Evolutionary conservation across 192 early-diverging fungal genomes (phyloP), one percentile per base, ranked within the genome.

Genomic region (Diversispora eburnea): DNA sequence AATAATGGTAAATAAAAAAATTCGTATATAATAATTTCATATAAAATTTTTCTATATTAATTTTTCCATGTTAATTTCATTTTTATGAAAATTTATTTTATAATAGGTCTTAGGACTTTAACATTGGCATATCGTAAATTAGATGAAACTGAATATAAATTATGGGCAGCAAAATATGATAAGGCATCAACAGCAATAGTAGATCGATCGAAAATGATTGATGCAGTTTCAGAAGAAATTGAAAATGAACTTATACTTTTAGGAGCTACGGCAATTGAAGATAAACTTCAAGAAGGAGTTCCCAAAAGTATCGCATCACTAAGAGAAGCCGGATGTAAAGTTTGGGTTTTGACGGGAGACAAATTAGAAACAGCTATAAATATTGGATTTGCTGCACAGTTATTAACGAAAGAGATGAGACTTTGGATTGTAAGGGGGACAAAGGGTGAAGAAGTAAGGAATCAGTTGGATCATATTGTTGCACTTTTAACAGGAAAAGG

Each of bases 281-380:
- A 99, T 78, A 91, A 93, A 75, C 84, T 99, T 22, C 97, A 99
- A 76, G 95, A 98, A 59, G 93, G 92, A 9, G 97, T 98, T 2
- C 97, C 97, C 0, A 91, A 97, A 20, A 88, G 89, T 57, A 98
- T 99, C 69, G 92, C 86, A 8, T 80, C 89, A 1, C 84, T 99
- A 22, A 82, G 90, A 1, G 83, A 88, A 45, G 94, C 95, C 0
- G 94, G 95, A 3, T 94, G 98, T 77, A 94, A 95, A 77, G 89
- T 99, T 59, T 99, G 97, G 97, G 96, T 99, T 2, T 80, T 99
- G 63, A 99, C 97, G 0, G 97, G 97, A 46, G 97, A 99, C 82
- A 98, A 98, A 77, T 79, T 97, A 82, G 97, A 99, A 80, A 99
- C 97, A 0, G 97, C 97, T 15, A 98, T 99, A 81, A 98, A 98